Base-by-base conservation (phyloP, 768 basidiomycete genomes). In the Leccinum variicolor region DNA sequence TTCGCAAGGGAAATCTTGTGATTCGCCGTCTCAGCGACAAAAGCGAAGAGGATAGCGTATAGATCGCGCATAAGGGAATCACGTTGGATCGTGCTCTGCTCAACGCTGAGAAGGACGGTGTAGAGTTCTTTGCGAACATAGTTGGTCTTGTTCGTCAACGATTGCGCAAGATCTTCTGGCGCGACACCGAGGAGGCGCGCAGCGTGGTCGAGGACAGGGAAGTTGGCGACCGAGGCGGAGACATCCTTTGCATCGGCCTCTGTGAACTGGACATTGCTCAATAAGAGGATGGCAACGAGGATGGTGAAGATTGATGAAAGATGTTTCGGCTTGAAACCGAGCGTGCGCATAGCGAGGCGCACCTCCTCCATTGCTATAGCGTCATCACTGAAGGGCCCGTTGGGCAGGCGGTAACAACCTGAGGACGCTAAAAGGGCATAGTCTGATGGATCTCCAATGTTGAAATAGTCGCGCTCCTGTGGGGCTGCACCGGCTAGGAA, bases 311-410 rank as follows among this genome's bases (percentile, higher is more conserved):
- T 92, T 64, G 90, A 81, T 3, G 85, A 75, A 57, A 87, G 80
- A 72, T 93, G 89, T 70, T 93, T 94, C n/a, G 85, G 76, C 74
- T 96, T 96, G 83, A 96, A 96, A 19, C 92, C 93, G 50, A 96
- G 84, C 1, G 81, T 81, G 56, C 84, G 83, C 84, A 96, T 85
- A 11, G 92, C 87, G 11, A 77, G 84, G 19, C 93, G 85, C 4
- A 95, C 76, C 36, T 94, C 91, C 48, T 83, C 81, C 88, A 95
- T 90, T 10, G 83, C 87, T 46, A 89, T 85, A 52, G 87, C 79
- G 60, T 97, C 94, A 70, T 95, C 90, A 63, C 89, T 88, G 70
- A 93, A 94, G 0, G 91, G 91, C 14, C 94, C 93, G 0, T 78
- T 76, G 0, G 94, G 95, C 0, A 98, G 82, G 10, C 92, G 86